A percentile compares a stretch with the other conserved stretches of the same genome.
Evolutionary conservation across 495 filamentous ascomycete genomes (phyloP).

Genomic region (Bacidia gigantensis): DNA sequence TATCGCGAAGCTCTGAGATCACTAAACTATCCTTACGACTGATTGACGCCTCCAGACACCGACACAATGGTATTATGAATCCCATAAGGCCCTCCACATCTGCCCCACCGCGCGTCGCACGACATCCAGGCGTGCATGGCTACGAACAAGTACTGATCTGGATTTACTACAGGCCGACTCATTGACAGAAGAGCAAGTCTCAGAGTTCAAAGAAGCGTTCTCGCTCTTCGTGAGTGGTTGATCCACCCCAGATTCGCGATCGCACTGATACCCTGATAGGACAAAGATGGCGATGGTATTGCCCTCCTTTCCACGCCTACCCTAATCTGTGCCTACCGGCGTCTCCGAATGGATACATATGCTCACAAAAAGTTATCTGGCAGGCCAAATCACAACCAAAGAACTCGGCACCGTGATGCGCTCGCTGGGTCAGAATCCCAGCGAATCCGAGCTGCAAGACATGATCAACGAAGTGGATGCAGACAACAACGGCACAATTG

Average conservation of each 20-base stretch:
- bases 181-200: slow-evolving; percentile 97
- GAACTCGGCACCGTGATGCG: slow-evolving; percentile 98
- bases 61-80: background rate
- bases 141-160: slow-evolving; percentile 7
- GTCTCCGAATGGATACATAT: background rate
- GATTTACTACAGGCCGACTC: slow-evolving; percentile 56
- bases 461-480: slow-evolving; percentile 99
- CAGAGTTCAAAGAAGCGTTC: slow-evolving; percentile 99
- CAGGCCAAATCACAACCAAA: slow-evolving; percentile 99
- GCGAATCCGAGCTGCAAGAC: slow-evolving; percentile 95
- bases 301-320: slow-evolving; percentile 19
- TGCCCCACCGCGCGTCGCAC: background rate
- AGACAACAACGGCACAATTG: slow-evolving; percentile 99
- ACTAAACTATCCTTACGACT: no score
- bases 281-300: slow-evolving; percentile 99
- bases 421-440: slow-evolving; percentile 98
- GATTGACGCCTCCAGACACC: no score
- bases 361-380: background rate
- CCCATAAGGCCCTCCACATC: background rate
- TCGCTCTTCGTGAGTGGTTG: slow-evolving; percentile 85
- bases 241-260: background rate
- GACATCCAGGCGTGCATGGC: background rate
- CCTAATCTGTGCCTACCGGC: background rate
- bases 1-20: no score
- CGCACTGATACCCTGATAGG: slow-evolving; percentile 37